Evolutionary conservation across 768 basidiomycete genomes (phyloP).

Genomic region (Solioccasus polychromus): DNA sequence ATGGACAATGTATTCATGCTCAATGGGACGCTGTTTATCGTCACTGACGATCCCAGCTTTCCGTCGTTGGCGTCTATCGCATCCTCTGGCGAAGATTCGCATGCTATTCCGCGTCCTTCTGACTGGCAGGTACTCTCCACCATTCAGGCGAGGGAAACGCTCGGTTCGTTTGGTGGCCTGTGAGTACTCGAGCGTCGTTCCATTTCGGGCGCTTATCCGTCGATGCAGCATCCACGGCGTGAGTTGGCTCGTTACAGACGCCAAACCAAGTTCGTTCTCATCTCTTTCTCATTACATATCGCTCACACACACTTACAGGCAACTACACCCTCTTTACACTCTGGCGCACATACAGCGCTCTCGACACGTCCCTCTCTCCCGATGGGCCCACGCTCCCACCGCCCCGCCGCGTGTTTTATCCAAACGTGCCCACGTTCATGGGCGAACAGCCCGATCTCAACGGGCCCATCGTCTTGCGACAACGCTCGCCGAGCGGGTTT

Average conservation of each 20-base stretch:
- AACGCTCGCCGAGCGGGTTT: slow-evolving; percentile 58
- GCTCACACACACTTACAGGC: slow-evolving; percentile 33
- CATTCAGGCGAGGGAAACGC: slow-evolving; percentile 41
- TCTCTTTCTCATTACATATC: neutral
- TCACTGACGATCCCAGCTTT: slow-evolving; percentile 63
- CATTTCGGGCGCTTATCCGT: too few relatives aligned
- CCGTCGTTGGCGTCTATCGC: slow-evolving; percentile 54
- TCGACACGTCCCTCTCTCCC: slow-evolving; percentile 45
- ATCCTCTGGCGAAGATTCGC: slow-evolving; percentile 34
- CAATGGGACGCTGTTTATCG: slow-evolving; percentile 70
- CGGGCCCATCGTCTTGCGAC: slow-evolving; percentile 30
- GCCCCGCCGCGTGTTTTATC: slow-evolving; percentile 74
- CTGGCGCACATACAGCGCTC: slow-evolving; percentile 70
- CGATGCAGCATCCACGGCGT: slow-evolving; percentile 71
- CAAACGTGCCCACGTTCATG: slow-evolving; percentile 60
- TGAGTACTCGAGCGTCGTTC: too few relatives aligned
- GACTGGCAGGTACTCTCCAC: slow-evolving; percentile 62
- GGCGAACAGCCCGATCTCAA: slow-evolving; percentile 37
- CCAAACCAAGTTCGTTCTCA: slow-evolving; percentile 44
- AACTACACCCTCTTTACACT: slow-evolving; percentile 74
- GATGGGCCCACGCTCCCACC: slow-evolving; percentile 55
- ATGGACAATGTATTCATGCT: slow-evolving; percentile 78
- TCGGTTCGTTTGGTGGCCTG: slow-evolving; percentile 57
- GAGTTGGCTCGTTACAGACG: slow-evolving; percentile 63
- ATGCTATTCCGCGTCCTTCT: slow-evolving; percentile 42